Conservation (phyloP, 2,329 filamentous ascomycete genomes). For the Pyricularia pennisetigena region DNA sequence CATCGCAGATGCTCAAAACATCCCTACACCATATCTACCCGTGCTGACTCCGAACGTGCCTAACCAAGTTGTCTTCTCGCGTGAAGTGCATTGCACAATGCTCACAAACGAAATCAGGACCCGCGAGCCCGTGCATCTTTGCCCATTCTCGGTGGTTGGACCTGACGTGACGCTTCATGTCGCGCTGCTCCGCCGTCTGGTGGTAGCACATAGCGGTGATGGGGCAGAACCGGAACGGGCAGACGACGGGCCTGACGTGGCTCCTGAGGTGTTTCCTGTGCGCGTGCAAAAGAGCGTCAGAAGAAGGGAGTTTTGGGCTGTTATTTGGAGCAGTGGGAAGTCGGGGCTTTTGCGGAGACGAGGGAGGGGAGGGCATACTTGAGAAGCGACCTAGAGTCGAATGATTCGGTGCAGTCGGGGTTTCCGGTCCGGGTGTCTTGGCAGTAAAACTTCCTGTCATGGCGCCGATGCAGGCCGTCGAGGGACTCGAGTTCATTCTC, state of each 20-base stretch:
- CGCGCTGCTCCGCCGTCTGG: background rate
- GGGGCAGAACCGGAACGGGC: background rate
- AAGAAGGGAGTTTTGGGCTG: background rate
- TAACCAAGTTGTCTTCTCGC: background rate
- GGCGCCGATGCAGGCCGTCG: background rate
- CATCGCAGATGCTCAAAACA: too few relatives aligned
- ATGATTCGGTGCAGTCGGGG: background rate
- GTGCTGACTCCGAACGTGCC: background rate
- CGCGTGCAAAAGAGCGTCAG: background rate
- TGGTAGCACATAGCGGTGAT: background rate
- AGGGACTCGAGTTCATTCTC: background rate
- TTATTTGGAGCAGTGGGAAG: too few relatives aligned
- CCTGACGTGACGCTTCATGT: background rate
- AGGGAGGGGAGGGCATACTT: too few relatives aligned
- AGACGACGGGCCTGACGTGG: background rate
- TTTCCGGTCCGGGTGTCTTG: background rate
- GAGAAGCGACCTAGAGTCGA: background rate
- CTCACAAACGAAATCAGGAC: background rate
- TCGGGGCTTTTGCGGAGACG: too few relatives aligned
- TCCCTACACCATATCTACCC: background rate
- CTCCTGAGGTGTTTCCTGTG: background rate
- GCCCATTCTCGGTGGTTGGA: too few relatives aligned
- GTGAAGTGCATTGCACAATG: background rate
- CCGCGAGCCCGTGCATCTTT: background rate
- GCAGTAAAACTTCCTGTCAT: background rate